phyloP scores from a whole-genome alignment of 345 rosid genomes.

The Toxicodendron radicans region DNA sequence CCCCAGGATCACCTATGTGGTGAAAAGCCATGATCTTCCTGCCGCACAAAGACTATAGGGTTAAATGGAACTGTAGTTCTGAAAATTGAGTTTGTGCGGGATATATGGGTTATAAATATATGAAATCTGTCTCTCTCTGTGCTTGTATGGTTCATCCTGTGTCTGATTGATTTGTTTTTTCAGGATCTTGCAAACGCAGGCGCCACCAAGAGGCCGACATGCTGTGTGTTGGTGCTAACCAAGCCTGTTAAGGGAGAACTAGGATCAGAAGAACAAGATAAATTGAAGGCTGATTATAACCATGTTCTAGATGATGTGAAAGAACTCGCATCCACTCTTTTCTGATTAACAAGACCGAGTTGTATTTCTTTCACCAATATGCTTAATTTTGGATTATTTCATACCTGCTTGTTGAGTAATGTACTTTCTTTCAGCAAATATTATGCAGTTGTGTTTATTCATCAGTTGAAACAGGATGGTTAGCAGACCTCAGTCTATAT shows the following conservation, averaged over 20 bases:
- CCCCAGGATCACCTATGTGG: too few species aligned
- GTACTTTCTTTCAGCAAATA: constrained; percentile 14
- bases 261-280: constrained; percentile 58
- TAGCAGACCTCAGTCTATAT: neutral
- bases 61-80: too few species aligned
- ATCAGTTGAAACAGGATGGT: neutral
- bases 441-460: constrained; percentile 4
- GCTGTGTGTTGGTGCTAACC: constrained; percentile 82
- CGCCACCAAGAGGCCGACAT: constrained; percentile 89
- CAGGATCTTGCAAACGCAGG: constrained; percentile 98
- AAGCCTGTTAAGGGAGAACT: constrained; percentile 87
- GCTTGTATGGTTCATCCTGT: neutral
- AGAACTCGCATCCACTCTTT: constrained; percentile 59
- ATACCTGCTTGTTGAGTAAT: constrained; percentile 4
- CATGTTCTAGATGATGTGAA: constrained; percentile 64
- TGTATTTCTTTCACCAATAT: constrained; percentile 1
- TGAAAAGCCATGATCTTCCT: too few species aligned
- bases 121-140: neutral
- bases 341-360: constrained; percentile 18
- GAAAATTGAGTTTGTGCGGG: too few species aligned
- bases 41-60: too few species aligned
- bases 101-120: too few species aligned
- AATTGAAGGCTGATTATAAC: constrained; percentile 58
- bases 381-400: constrained; percentile 7
- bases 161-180: constrained; percentile 11